These are phyloP conservation scores for Neurospora sp. DNA, from an alignment of 495 filamentous ascomycete species.

Conservation along the genomic window DNA sequence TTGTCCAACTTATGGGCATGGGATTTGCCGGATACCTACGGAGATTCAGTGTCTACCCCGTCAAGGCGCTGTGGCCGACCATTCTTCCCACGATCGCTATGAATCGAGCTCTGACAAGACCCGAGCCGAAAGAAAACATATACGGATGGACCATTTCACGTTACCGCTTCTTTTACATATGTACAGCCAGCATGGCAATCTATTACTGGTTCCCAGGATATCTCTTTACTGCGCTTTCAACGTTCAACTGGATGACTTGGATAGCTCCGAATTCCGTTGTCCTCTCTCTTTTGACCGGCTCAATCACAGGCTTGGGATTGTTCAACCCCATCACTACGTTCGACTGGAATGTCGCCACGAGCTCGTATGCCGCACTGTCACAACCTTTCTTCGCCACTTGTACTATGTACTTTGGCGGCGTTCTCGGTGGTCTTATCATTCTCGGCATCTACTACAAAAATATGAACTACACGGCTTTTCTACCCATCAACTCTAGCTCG, in stretches of 20 bases:
- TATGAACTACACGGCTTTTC: conserved; percentile 38
- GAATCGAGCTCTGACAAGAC: conserved; percentile 20
- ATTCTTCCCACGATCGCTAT: conserved; percentile 22
- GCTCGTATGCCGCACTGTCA: conserved; percentile 22
- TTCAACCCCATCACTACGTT: conserved; percentile 26
- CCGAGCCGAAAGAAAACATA: conserved; percentile 17
- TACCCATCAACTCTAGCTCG: conserved; percentile 37
- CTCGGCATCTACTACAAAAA: conserved; percentile 43
- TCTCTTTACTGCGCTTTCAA: conserved; percentile 25
- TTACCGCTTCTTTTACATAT: conserved; percentile 28
- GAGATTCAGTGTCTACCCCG: conserved; percentile 38
- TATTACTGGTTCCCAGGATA: conserved; percentile 32
- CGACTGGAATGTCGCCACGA: conserved; percentile 25
- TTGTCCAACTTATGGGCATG: conserved; percentile 35
- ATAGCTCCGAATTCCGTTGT: conserved; percentile 26
- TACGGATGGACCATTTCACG: conserved; percentile 31
- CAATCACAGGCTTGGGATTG: conserved; percentile 16
- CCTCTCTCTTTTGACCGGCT: conserved; percentile 21
- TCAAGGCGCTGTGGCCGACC: conserved; percentile 22
- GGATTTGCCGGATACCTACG: conserved; percentile 36
- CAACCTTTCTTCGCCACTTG: conserved; percentile 25
- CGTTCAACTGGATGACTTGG: conserved; percentile 35
- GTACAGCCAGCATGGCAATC: conserved; percentile 18
- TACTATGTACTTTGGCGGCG: conserved; percentile 17
- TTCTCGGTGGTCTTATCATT: conserved; percentile 29